Evolutionary conservation across 257 asterid species (phyloP), one percentile per base, ranked within the genome.

Genomic region (Przewalskia tangutica): DNA sequence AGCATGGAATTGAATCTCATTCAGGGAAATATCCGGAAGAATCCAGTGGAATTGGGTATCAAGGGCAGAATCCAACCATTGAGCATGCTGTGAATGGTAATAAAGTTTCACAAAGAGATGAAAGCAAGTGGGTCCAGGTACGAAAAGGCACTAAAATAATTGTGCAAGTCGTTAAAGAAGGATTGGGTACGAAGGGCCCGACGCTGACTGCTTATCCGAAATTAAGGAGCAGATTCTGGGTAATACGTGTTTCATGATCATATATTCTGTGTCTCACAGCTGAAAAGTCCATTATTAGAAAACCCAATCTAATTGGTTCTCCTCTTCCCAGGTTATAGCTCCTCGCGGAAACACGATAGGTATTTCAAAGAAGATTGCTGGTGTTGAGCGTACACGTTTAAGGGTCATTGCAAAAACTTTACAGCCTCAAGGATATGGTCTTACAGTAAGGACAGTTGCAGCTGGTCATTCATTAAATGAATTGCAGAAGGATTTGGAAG

Each of bases 141-240:
- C 90, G 81, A 46, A 89, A 87, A 86, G 97, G 98, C 87, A 91
- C 98, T 64, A 94, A 90, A 86, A 92, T 96, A 85, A 88, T 96
- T 86, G 98, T 92, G 50, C 99, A 96, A 87, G 98, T 96, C 90
- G 89, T 93, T 79, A 94, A 96, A 88, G 99, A 96, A 92, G 98
- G 97, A 83, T 82, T 96, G 88, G 99, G 99, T 60, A 89, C 97
- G 17, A 96, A 96, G 89, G 97, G 97, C 80, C 99, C 98, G 82
- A 89, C 95, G 18, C 81, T 96, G 88, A 94, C 98, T 77, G 95
- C 99, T 86, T 93, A 90, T 91, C 98, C 98, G 8, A 91, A 91
- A 92, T 92, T 94, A 86, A 89, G 90, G 86, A 96, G 99, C 92
- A 86, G 98, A 90, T 96, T 94, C 90, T 96, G 98, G 99, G 99